Evolutionary conservation across 768 basidiomycete species (phyloP), one percentile per base, ranked within the genome.

Genomic region (Russula olivacea): DNA sequence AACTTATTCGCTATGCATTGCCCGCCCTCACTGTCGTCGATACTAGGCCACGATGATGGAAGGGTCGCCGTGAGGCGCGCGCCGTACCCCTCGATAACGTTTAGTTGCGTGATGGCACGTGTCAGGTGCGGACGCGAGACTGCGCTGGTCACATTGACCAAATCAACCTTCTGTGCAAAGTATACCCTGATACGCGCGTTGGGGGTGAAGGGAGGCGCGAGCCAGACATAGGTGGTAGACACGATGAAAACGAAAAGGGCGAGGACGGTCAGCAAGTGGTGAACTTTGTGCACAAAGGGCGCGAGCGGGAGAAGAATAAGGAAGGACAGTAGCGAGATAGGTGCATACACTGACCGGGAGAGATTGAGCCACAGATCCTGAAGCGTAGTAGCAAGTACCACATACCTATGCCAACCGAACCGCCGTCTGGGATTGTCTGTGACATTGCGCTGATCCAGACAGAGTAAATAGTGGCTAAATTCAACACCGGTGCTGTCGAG

Each of bases 361-460:
- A 54, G 38, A n/a, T 55, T 28, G 17, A 32, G 52, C 10, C 19
- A 1, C 3, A 8, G 47, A 57, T 60, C 66, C 8, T 61, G 9
- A 49, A 6, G 17, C 30, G 21, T 10, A 19, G 12, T 38, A 43
- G 14, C 30, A 63, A n/a, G 43, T 43, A 43, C 61, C 25, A 76
- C 81, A 73, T 68, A 87, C 86, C 80, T 19, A 70, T 66, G 17
- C 69, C 64, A 3, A 83, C 76, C 59, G 75, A 76, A 36, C 79
- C 83, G 15, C 88, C 89, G 66, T 91, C 88, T 0, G 77, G 76
- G 7, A 88, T 71, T 0, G 85, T 86, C 71, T 90, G 86, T 25
- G 76, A 71, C 66, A 81, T 70, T 3, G 81, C 76, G 25, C 72
- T 75, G 2, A 68, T 32, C 67, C 67, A 68, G 4, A 88, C 50